Base-by-base conservation (phyloP, 1,284 basidiomycete genomes). In the Ustilago tritici region DNA sequence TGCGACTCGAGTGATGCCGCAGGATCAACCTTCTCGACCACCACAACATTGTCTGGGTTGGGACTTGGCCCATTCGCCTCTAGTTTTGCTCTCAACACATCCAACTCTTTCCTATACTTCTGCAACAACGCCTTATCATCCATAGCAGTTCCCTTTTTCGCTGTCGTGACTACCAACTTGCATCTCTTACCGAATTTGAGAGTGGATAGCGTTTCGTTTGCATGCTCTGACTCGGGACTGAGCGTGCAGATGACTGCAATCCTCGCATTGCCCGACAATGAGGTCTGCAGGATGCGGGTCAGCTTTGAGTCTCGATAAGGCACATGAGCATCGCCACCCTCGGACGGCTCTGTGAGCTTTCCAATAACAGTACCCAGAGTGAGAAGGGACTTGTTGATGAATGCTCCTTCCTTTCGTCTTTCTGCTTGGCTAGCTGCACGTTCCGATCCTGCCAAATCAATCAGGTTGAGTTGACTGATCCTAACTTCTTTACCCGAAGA, bases 401-500 rank as follows among this genome's bases (percentile, higher is more conserved):
- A 86, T 10, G 84, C 84, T 17, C 84, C 90, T 71, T 90, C 90
- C 28, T 89, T 89, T 40, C 88, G 85, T 1, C 89, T 82, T 60
- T 89, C 89, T 17, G 87, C 81, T 59, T 90, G 88, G 0, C 88
- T 88, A 0, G 89, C 89, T 0, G 89, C 89, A 49, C 88, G 88
- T 70, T 90, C 90, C 14, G 88, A 88, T 4, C 90, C 90, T 3
- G 90, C 90, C 8, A 90, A 80, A 82, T 90, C 90, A 65, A 89
- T 89, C 15, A 90, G 84, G 69, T 89, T 89, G 85, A 89, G 82
- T 57, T 82, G 84, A 55, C 83, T 84, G 58, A 84, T 65, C 3
- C 86, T 75, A 1, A 85, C 82, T 23, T 80, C 78, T 11, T 72
- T 76, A 10, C 70, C 70, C 1, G 40, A 55, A 17, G 19, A n/a